Evolutionary conservation across 2,329 filamentous ascomycete species (phyloP).

Genomic region (Calonectria multiphialidica): DNA sequence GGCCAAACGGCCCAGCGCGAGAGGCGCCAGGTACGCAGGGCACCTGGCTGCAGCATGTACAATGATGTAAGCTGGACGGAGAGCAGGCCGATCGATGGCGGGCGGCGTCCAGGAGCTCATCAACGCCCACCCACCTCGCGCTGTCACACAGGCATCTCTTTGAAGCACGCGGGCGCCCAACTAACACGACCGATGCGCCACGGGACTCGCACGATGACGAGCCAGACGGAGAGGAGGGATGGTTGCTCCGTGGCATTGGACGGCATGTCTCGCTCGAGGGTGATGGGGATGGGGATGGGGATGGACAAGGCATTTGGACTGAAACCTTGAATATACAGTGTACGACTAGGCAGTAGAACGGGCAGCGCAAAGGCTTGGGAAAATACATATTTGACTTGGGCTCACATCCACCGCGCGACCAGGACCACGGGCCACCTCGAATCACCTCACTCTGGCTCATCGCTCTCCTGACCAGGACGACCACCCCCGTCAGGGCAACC

Average conservation of each 20-base stretch:
- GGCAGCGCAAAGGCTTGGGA: slow-evolving; percentile 9
- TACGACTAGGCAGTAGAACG: background rate
- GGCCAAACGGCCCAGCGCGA: slow-evolving; percentile 3
- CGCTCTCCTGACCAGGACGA: slow-evolving; percentile 44
- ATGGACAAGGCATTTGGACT: slow-evolving; percentile 6
- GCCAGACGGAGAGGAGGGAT: slow-evolving; percentile 9
- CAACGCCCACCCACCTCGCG: slow-evolving; percentile 3
- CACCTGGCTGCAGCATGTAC: slow-evolving; percentile 25
- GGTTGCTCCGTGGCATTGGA: slow-evolving; percentile 19
- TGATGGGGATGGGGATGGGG: too few species aligned
- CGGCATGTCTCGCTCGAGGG: slow-evolving; percentile 6
- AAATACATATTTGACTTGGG: slow-evolving; percentile 15
- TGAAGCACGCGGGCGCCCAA: slow-evolving; percentile 12
- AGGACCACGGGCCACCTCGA: slow-evolving; percentile 40
- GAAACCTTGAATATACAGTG: slow-evolving; percentile 18
- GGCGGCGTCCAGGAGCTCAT: background rate
- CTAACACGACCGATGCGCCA: slow-evolving; percentile 21
- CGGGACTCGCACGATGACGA: slow-evolving; percentile 19
- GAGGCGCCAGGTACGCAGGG: slow-evolving; percentile 13
- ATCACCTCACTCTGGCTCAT: slow-evolving; percentile 45
- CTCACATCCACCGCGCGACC: slow-evolving; percentile 32
- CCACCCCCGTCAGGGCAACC: slow-evolving; percentile 38
- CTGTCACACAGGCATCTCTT: slow-evolving; percentile 15
- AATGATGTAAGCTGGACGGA: slow-evolving; percentile 42
- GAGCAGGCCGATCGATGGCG: slow-evolving; percentile 31